Conservation (phyloP, 129 eudicot species). For the Scalesia atractyloides region DNA sequence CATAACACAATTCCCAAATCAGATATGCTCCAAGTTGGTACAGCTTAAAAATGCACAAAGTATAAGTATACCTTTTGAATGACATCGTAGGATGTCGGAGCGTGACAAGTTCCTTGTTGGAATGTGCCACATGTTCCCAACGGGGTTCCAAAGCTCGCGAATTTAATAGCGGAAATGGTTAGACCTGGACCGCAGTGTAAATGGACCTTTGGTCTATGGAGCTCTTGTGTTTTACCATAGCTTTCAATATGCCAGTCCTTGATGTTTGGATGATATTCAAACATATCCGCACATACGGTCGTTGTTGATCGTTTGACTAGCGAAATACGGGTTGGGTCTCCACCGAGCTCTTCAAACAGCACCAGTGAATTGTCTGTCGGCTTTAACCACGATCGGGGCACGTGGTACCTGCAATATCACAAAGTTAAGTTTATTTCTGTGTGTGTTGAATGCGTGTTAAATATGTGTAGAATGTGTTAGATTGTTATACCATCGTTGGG, state of each 20-base stretch:
- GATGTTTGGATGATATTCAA: constrained; percentile 43
- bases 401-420: constrained; percentile 59
- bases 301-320: constrained; percentile 52
- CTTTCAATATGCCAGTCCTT: constrained; percentile 47
- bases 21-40: neutral
- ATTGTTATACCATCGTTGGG: constrained; percentile 78
- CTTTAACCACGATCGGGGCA: constrained; percentile 70
- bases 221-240: constrained; percentile 44
- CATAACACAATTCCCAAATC: constrained; percentile 7
- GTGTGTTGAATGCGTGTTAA: neutral
- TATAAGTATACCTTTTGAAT: constrained; percentile 38
- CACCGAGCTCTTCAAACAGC: constrained; percentile 67
- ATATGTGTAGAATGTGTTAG: neutral
- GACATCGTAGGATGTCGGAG: constrained; percentile 40
- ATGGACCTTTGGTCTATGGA: constrained; percentile 47
- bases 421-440: neutral
- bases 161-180: constrained; percentile 45
- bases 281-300: constrained; percentile 48
- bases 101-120: constrained; percentile 54
- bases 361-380: constrained; percentile 58
- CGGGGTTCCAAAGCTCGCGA: constrained; percentile 67
- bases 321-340: constrained; percentile 54
- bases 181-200: constrained; percentile 46
- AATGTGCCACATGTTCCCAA: constrained; percentile 58
- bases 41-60: constrained; percentile 1